A percentile compares a stretch with the other conserved stretches of the same genome.
Conservation (phyloP, 1,284 basidiomycete genomes). For the Cystobasidiaceae sp. region DNA sequence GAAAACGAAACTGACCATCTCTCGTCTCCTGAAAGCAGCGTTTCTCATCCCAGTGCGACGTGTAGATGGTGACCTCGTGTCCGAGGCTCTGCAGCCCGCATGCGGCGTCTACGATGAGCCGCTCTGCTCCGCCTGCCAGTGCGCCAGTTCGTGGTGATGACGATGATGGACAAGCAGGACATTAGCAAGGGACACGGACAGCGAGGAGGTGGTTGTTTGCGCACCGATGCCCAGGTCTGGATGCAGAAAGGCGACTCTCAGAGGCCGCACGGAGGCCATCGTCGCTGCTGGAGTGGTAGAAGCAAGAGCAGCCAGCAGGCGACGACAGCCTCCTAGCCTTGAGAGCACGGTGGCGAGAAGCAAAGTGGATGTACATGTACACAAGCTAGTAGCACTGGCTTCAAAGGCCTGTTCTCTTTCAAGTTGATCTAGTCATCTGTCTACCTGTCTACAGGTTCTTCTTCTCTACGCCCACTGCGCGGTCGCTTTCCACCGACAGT, state of each 20-base stretch:
- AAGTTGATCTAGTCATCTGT: too few species aligned
- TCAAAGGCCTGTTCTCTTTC: too few species aligned
- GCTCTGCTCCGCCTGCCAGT: slow-evolving; percentile 78
- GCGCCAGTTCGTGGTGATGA: slow-evolving; percentile 1
- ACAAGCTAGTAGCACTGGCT: too few species aligned
- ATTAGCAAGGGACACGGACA: too few species aligned
- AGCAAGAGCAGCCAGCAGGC: too few species aligned
- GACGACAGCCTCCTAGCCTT: too few species aligned
- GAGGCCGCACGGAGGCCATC: slow-evolving; percentile 19
- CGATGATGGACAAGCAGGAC: too few species aligned
- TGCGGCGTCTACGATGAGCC: slow-evolving; percentile 93
- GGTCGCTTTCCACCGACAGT: background rate
- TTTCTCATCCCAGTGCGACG: slow-evolving; percentile 73
- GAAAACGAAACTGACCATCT: slow-evolving; percentile 59
- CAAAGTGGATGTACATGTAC: too few species aligned
- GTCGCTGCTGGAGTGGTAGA: background rate
- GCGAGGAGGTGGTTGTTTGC: slow-evolving; percentile 39
- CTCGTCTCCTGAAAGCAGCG: slow-evolving; percentile 80
- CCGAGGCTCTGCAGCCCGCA: slow-evolving; percentile 76
- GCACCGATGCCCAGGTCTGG: slow-evolving; percentile 91
- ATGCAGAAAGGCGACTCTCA: slow-evolving; percentile 78
- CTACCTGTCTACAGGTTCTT: background rate
- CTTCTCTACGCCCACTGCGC: background rate
- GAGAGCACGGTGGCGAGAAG: too few species aligned
- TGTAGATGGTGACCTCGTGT: slow-evolving; percentile 86